phyloP scores from a whole-genome alignment of 2,329 filamentous ascomycete genomes.

The Aspergillus aculeatus region DNA sequence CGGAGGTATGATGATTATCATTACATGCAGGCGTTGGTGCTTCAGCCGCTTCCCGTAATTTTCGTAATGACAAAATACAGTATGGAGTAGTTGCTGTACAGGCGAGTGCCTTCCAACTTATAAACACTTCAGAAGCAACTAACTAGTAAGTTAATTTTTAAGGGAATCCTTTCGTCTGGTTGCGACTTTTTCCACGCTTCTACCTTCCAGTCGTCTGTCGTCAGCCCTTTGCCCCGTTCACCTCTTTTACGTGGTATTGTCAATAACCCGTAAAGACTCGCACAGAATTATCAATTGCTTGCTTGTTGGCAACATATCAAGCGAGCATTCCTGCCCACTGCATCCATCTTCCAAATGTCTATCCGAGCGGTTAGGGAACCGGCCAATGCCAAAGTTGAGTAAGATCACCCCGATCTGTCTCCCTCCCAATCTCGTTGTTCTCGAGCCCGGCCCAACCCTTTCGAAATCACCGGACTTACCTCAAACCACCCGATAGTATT shows the following conservation, averaged over 20 bases:
- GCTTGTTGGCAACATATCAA: background rate
- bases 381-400: conserved; percentile 6
- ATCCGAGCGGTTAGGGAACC: background rate
- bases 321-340: background rate
- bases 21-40: background rate
- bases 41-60: background rate
- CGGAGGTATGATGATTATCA: background rate
- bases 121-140: too few species aligned
- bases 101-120: background rate
- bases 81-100: too few species aligned
- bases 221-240: background rate
- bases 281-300: background rate
- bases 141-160: background rate
- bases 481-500: background rate
- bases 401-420: background rate
- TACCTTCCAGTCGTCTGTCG: background rate
- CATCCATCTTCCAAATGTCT: conserved; percentile 2
- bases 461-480: background rate
- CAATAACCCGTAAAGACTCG: background rate
- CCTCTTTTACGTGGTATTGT: background rate
- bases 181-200: background rate
- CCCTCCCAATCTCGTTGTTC: too few species aligned
- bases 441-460: too few species aligned
- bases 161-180: background rate
- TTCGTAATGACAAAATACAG: background rate